These are phyloP conservation scores for Malassezia pachydermatis DNA, from an alignment of 1,284 basidiomycete species.

Conservation along the genomic window DNA sequence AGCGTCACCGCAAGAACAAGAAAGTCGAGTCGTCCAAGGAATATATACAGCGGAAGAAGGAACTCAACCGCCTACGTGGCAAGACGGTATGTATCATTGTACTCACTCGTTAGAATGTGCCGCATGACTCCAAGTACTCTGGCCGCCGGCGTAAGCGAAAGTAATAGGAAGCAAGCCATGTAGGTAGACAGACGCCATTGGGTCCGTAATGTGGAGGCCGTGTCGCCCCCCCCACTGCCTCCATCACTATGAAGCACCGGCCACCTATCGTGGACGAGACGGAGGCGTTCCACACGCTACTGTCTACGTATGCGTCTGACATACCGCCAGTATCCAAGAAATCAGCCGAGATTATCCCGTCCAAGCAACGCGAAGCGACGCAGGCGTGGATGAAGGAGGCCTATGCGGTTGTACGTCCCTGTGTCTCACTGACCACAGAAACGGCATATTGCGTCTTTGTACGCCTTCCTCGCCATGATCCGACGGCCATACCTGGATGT, in stretches of 20 bases:
- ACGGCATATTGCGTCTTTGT: constrained; percentile 15
- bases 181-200: background rate
- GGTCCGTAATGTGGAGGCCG: constrained; percentile 14
- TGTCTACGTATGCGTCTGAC: background rate
- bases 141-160: constrained; percentile 20
- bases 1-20: constrained; percentile 53
- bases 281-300: background rate
- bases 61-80: constrained; percentile 53
- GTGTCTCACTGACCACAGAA: constrained; percentile 6
- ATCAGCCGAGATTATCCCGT: too few species aligned
- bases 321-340: background rate
- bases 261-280: constrained; percentile 11
- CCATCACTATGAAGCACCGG: background rate
- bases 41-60: constrained; percentile 56
- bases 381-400: constrained; percentile 10
- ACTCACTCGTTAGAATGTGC: constrained; percentile 24
- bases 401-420: constrained; percentile 6
- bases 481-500: constrained; percentile 15
- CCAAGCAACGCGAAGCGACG: constrained; percentile 13
- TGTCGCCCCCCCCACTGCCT: background rate
- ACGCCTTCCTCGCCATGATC: constrained; percentile 5
- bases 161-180: too few species aligned
- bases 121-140: constrained; percentile 39
- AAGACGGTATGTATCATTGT: constrained; percentile 49
- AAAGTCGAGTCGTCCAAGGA: constrained; percentile 49